Conservation (phyloP, 2,329 filamentous ascomycete genomes). For the Parastagonospora avenae region DNA sequence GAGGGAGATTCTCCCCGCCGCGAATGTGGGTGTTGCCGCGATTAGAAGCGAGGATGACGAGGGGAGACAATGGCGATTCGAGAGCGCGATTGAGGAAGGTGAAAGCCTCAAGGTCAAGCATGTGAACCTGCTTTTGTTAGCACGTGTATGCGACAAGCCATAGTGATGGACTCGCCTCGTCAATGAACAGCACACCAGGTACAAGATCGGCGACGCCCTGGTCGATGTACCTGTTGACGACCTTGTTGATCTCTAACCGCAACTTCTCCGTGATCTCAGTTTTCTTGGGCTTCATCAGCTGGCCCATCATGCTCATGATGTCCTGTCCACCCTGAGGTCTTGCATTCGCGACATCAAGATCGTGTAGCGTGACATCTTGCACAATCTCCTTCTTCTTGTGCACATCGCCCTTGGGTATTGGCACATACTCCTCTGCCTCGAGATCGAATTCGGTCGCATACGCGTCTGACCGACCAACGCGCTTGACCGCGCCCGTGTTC, state of each 20-base stretch:
- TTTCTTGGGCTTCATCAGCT: constrained; percentile 99
- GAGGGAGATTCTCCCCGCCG: constrained; percentile 68
- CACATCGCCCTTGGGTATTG: constrained; percentile 97
- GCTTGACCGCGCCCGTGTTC: constrained; percentile 97
- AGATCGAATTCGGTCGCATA: constrained; percentile 99
- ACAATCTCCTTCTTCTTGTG: constrained; percentile 99
- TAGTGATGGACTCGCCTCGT: constrained; percentile 71
- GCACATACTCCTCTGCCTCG: constrained; percentile 98
- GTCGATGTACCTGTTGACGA: constrained; percentile 98
- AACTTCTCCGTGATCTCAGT: constrained; percentile 99
- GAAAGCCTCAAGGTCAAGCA: constrained; percentile 99
- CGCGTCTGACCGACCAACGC: constrained; percentile 92
- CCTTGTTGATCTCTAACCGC: constrained; percentile 95
- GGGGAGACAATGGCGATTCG: constrained; percentile 91
- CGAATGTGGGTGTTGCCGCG: constrained; percentile 92
- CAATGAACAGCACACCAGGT: constrained; percentile 97
- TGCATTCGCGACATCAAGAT: constrained; percentile 94
- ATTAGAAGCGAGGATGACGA: constrained; percentile 97
- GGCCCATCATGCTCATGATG: constrained; percentile 99
- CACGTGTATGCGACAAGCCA: neutral
- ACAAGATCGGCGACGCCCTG: constrained; percentile 97
- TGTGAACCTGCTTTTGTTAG: constrained; percentile 74
- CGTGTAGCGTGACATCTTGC: constrained; percentile 96
- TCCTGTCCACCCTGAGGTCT: constrained; percentile 96
- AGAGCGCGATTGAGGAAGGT: constrained; percentile 98